These are phyloP conservation scores for Cryptococcus sp. DNA, from an alignment of 1,284 basidiomycete species.

Conservation along the genomic window DNA sequence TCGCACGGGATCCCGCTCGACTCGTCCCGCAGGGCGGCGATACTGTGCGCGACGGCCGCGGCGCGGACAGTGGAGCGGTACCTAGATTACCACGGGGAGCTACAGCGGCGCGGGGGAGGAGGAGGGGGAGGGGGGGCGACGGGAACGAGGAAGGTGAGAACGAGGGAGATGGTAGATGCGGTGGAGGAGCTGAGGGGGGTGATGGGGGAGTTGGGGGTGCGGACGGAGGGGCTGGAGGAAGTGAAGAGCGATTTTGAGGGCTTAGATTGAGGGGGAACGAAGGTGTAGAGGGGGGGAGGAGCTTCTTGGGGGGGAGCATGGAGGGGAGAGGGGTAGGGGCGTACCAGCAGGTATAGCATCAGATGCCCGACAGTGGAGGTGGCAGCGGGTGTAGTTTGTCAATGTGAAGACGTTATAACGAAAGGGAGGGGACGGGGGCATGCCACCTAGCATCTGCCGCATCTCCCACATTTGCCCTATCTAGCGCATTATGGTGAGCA, in stretches of 20 bases:
- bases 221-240: background rate
- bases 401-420: too few species aligned
- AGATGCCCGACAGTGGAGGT: too few species aligned
- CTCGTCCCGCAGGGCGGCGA: background rate
- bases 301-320: too few species aligned
- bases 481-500: too few species aligned
- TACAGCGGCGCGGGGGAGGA: background rate
- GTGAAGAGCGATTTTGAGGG: constrained; percentile 6
- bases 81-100: constrained; percentile 1
- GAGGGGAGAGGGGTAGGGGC: too few species aligned
- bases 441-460: too few species aligned
- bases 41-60: constrained; percentile 2
- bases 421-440: too few species aligned
- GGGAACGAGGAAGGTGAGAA: constrained; percentile 6
- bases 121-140: too few species aligned
- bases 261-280: background rate
- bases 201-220: constrained; percentile 9
- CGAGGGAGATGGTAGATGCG: constrained; percentile 7
- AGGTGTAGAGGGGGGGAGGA: too few species aligned
- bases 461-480: too few species aligned
- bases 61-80: constrained; percentile 6
- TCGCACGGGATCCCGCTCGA: background rate
- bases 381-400: too few species aligned
- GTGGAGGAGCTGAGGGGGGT: background rate
- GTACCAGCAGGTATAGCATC: too few species aligned